Base-by-base conservation (phyloP, 192 early-diverging fungal species). In the Coemansia furcata region DNA sequence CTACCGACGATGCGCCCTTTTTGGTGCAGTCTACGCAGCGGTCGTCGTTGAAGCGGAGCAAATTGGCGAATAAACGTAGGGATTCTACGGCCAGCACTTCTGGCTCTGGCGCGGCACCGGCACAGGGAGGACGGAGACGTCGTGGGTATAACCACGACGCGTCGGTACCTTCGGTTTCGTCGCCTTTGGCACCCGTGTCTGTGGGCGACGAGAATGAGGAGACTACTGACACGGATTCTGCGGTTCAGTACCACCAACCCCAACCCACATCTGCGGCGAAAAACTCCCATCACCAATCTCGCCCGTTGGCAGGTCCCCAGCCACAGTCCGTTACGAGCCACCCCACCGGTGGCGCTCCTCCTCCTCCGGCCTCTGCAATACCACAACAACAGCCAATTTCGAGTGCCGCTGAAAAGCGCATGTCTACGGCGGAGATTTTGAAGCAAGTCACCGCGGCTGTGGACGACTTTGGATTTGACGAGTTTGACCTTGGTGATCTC, bases 11-110 rank as follows among this genome's bases (percentile, higher is more conserved):
- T 32, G 58, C 77, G 54, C 71, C 72, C 49, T 83, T 74, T 69
- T 55, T 81, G 46, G 76, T 85, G 14, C 83, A 85, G 73, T 64
- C 59, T 42, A 71, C 73, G 40, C 74, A 74, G 61, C 52, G 71
- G 54, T 78, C 83, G 32, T 77, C 78, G 50, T 63, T 85, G 17
- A 81, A 85, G 70, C 75, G 83, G 54, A 85, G 76, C 60, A 77
- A 81, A 60, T 72, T 77, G 70, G 71, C 83, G 11, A 81, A 80
- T 33, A 77, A 81, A 57, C 69, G 83, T 12, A 63, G 78, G 10
- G 83, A 84, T 68, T 84, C 83, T 14, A 76, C 78, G 0, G 74
- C 74, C 12, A 71, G 74, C 44, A 47, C 42, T 14, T 33, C 47
- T 38, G 36, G 4, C 15, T 6, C 57, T 47, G 26, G 61, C 23